Conservation (phyloP, 1,284 basidiomycete genomes). For the Cryptococcus amylolentus region DNA sequence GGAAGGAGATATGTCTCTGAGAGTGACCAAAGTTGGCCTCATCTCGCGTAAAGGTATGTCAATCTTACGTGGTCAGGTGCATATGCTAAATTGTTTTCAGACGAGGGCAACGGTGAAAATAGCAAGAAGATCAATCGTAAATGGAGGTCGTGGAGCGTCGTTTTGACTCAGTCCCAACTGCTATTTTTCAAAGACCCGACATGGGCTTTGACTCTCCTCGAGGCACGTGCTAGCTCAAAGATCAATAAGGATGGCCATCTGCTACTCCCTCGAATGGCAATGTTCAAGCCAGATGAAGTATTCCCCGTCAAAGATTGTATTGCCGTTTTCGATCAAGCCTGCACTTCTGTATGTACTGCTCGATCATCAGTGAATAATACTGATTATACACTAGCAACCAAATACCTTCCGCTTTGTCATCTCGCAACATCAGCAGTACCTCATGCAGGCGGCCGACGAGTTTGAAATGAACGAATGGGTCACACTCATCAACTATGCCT, state of each 20-base stretch:
- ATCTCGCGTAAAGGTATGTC: slow-evolving; percentile 67
- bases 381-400: slow-evolving; percentile 55
- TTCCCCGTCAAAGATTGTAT: slow-evolving; percentile 73
- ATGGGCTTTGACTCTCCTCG: slow-evolving; percentile 62
- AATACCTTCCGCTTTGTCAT: slow-evolving; percentile 76
- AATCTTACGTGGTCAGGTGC: background rate
- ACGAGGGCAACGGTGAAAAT: slow-evolving; percentile 69
- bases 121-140: slow-evolving; percentile 75
- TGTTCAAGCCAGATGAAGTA: slow-evolving; percentile 82
- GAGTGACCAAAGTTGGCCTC: slow-evolving; percentile 76
- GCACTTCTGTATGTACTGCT: slow-evolving; percentile 61
- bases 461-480: slow-evolving; percentile 88
- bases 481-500: slow-evolving; percentile 87
- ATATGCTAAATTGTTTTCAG: slow-evolving; percentile 5
- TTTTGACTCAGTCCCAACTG: slow-evolving; percentile 85
- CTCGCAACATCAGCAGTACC: slow-evolving; percentile 62
- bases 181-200: slow-evolving; percentile 84
- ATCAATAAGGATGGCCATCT: slow-evolving; percentile 30
- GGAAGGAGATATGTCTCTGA: slow-evolving; percentile 54
- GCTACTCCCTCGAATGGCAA: slow-evolving; percentile 56
- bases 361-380: background rate
- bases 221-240: slow-evolving; percentile 42
- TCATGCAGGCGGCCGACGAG: slow-evolving; percentile 71
- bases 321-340: slow-evolving; percentile 73
- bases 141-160: slow-evolving; percentile 82